Percentiles rank a stretch among this genome's conserved stretches.
Conservation (phyloP, 1,139 yeast species). For the Tardiomyces blankii region DNA sequence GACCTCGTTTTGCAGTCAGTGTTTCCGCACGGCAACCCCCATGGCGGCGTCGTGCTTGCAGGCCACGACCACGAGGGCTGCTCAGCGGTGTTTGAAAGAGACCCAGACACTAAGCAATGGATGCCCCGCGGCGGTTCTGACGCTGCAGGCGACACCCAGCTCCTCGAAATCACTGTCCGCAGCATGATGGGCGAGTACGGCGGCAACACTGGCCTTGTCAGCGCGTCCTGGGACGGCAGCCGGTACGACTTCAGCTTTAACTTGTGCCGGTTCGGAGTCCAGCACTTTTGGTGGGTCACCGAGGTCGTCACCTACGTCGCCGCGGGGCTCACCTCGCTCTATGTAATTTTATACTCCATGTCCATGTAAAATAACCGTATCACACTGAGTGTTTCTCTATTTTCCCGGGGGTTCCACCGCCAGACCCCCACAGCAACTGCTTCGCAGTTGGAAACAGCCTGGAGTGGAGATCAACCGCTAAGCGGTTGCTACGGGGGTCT, state of each 20-base stretch:
- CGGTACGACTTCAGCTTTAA: constrained; percentile 59
- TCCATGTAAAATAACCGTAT: background rate
- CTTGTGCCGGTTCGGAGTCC: constrained; percentile 75
- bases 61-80: constrained; percentile 99
- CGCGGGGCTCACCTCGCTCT: constrained; percentile 4
- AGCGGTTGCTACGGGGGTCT: too few species aligned
- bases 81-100: constrained; percentile 42
- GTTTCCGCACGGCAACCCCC: constrained; percentile 35
- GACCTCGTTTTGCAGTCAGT: constrained; percentile 56
- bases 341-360: background rate
- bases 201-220: constrained; percentile 78
- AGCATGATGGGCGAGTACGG: constrained; percentile 95
- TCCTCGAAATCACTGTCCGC: constrained; percentile 75
- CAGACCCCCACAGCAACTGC: too few species aligned
- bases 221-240: constrained; percentile 46
- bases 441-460: too few species aligned
- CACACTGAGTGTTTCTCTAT: too few species aligned
- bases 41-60: constrained; percentile 67
- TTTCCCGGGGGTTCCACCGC: too few species aligned
- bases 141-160: constrained; percentile 17
- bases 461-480: too few species aligned
- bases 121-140: constrained; percentile 31
- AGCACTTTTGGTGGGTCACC: constrained; percentile 93
- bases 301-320: constrained; percentile 44
- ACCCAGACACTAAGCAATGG: constrained; percentile 22